A percentile compares a stretch with the other conserved stretches of the same genome.
Evolutionary conservation across 805 yeast genomes (phyloP).

Genomic region (Zygosaccharomyces lentus): DNA sequence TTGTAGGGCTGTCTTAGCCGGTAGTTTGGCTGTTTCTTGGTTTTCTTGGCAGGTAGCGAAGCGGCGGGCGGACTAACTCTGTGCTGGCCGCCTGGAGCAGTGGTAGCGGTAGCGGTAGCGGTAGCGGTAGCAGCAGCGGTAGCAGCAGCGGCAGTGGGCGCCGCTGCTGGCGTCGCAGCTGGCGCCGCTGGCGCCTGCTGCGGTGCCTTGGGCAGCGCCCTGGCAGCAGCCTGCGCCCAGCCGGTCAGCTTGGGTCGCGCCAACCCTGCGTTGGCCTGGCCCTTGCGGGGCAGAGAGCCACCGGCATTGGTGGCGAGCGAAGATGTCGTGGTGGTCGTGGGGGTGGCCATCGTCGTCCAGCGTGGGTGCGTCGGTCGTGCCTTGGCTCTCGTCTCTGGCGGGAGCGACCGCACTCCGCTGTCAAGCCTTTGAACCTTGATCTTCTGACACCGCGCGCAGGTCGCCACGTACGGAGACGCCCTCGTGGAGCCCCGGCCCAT

Average conservation of each 20-base stretch:
- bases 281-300: slow-evolving; percentile 4
- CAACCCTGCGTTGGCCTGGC: background rate
- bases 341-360: slow-evolving; percentile 4
- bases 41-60: background rate
- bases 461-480: too few relatives aligned
- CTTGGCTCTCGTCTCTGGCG: background rate
- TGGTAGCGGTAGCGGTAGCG: background rate
- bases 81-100: background rate
- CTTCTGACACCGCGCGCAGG: background rate
- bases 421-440: background rate
- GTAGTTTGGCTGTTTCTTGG: slow-evolving; percentile 1
- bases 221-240: slow-evolving; percentile 35
- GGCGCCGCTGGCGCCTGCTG: slow-evolving; percentile 11
- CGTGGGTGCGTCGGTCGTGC: slow-evolving; percentile 1
- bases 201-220: slow-evolving; percentile 22
- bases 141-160: background rate
- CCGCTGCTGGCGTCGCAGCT: slow-evolving; percentile 6
- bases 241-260: slow-evolving; percentile 28
- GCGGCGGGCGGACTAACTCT: background rate
- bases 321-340: slow-evolving; percentile 4
- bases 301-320: slow-evolving; percentile 1
- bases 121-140: background rate
- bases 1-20: slow-evolving; percentile 22
- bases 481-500: too few relatives aligned
- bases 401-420: background rate